Conservation (phyloP, 176 grass and related monocot genomes). For the Pontederia crassipes region DNA sequence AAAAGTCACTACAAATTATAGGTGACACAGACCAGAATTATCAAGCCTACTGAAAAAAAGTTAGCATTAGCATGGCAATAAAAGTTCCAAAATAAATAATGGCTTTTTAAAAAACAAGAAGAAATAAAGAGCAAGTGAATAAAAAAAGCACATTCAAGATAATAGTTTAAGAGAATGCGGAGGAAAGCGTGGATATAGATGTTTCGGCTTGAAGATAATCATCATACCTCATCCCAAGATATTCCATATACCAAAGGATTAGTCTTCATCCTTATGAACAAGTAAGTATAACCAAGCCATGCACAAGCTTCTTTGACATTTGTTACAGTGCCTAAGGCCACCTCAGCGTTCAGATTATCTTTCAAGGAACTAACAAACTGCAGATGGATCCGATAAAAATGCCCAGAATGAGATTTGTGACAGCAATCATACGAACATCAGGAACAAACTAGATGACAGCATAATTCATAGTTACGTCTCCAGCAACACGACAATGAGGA, state of each 20-base stretch:
- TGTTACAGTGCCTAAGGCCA: conserved; percentile 90
- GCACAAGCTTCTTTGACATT: conserved; percentile 94
- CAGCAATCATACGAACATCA: neutral
- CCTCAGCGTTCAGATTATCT: conserved; percentile 99
- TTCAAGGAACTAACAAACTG: conserved; percentile 87
- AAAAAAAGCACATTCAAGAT: no score
- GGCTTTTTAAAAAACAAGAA: no score
- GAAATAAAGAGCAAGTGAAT: no score
- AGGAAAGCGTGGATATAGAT: neutral
- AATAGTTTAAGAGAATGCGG: neutral
- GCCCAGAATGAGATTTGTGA: neutral
- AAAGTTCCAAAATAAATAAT: no score
- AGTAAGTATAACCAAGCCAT: conserved; percentile 98
- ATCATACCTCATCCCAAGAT: conserved; percentile 82
- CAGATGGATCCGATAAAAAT: conserved; percentile 14
- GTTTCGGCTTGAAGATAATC: neutral
- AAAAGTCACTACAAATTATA: no score
- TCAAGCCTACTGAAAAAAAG: no score
- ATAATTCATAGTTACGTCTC: neutral
- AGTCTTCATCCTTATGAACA: conserved; percentile 98
- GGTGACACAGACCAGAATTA: no score
- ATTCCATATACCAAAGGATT: conserved; percentile 95
- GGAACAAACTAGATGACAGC: neutral
- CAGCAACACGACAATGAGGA: no score
- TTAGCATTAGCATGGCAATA: no score